These are phyloP conservation scores for Penicillium daleae DNA, from an alignment of 495 filamentous ascomycete genomes.

Conservation along the genomic window DNA sequence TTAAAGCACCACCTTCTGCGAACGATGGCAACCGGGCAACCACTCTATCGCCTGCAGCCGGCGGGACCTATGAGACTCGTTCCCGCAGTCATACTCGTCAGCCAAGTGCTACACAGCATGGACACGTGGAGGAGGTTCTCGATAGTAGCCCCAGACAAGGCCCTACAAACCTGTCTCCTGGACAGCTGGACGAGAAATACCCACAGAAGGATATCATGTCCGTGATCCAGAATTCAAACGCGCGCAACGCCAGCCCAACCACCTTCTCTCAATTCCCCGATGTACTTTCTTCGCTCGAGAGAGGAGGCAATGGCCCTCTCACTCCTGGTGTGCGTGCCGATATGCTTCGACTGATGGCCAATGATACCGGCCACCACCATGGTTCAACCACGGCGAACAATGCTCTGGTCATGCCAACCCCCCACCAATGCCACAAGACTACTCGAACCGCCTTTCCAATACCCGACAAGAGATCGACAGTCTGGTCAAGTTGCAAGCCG, in stretches of 20 bases:
- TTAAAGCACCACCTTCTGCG: slow-evolving; percentile 52
- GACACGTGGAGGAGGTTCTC: slow-evolving; percentile 51
- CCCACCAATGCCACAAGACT: slow-evolving; percentile 63
- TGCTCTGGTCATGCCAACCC: slow-evolving; percentile 62
- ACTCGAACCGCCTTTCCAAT: slow-evolving; percentile 56
- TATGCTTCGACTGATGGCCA: slow-evolving; percentile 80
- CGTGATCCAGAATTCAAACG: slow-evolving; percentile 80
- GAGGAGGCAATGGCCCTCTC: slow-evolving; percentile 66
- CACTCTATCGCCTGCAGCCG: slow-evolving; percentile 45
- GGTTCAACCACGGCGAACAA: slow-evolving; percentile 41
- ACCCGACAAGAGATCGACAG: slow-evolving; percentile 75
- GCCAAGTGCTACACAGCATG: slow-evolving; percentile 36
- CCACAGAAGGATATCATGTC: slow-evolving; percentile 82
- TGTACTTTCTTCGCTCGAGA: slow-evolving; percentile 72
- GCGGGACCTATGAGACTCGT: slow-evolving; percentile 36
- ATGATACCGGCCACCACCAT: slow-evolving; percentile 43
- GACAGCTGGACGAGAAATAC: slow-evolving; percentile 28
- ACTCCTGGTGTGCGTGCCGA: slow-evolving; percentile 76
- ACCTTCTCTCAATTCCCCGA: slow-evolving; percentile 70
- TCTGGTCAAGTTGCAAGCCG: slow-evolving; percentile 69
- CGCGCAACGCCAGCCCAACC: slow-evolving; percentile 54
- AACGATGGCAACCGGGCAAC: slow-evolving; percentile 39
- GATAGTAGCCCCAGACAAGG: slow-evolving; percentile 45
- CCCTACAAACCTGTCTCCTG: slow-evolving; percentile 18
- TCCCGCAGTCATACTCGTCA: slow-evolving; percentile 42